A percentile compares a stretch with the other conserved stretches of the same genome.
Conservation (phyloP, 495 filamentous ascomycete species). For the Hyaloscypha variabilis region DNA sequence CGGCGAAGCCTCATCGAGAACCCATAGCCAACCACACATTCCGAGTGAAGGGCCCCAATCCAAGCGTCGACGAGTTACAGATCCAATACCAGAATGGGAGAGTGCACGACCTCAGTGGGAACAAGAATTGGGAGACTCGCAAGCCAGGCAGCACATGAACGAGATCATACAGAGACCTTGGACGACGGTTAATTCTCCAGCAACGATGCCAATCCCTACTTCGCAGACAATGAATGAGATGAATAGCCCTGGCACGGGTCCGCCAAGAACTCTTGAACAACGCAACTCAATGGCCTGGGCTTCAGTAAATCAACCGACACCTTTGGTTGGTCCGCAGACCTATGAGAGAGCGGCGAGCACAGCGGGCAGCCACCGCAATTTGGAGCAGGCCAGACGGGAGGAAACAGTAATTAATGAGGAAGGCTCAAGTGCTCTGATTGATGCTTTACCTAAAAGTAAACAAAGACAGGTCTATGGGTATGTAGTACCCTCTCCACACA, state of each 20-base stretch:
- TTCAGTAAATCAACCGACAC: conserved; percentile 26
- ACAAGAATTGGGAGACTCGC: conserved; percentile 21
- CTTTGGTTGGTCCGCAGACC: neutral
- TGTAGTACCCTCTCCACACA: neutral
- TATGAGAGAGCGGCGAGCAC: neutral
- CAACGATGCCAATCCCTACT: neutral
- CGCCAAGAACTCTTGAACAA: conserved; percentile 1
- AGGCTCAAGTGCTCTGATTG: conserved; percentile 25
- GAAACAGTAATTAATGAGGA: conserved; percentile 21
- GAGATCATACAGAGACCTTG: conserved; percentile 25
- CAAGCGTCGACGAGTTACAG: conserved; percentile 27
- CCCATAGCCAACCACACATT: conserved; percentile 12
- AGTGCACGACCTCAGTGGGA: conserved; percentile 27
- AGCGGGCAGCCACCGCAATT: neutral
- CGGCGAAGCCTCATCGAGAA: conserved; percentile 5
- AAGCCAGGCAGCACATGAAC: conserved; percentile 24
- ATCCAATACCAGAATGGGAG: conserved; percentile 26
- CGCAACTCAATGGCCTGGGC: conserved; percentile 25
- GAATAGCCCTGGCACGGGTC: neutral
- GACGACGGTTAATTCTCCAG: conserved; percentile 26
- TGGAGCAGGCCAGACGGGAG: conserved; percentile 27
- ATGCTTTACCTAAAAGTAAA: conserved; percentile 29
- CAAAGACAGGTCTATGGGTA: conserved; percentile 30
- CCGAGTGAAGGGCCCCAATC: conserved; percentile 12
- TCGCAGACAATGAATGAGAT: conserved; percentile 10